phyloP scores from a whole-genome alignment of 352 stramenopile genomes.

The Phytophthora rubi region DNA sequence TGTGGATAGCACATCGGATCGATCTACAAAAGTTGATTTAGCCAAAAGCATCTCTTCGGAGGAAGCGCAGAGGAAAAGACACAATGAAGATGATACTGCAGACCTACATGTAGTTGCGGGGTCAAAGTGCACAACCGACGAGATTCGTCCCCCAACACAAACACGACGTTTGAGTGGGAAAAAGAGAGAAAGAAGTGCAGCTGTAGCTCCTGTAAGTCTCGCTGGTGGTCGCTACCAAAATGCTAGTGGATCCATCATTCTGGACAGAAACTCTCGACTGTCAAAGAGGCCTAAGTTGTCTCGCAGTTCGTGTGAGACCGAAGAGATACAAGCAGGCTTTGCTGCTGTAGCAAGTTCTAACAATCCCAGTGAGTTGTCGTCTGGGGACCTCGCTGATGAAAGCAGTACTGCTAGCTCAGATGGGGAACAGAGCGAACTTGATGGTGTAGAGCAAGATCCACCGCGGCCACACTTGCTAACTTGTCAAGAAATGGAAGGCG shows the following conservation, averaged over 20 bases:
- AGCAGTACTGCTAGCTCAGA: not conserved
- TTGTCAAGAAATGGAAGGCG: not conserved
- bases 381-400: not conserved
- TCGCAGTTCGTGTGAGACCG: not conserved
- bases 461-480: not conserved
- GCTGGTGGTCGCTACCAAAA: not conserved
- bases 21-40: not conserved
- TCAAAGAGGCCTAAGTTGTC: not conserved
- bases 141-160: slow-evolving; percentile 20
- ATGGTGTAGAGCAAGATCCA: not conserved
- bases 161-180: slow-evolving; percentile 3
- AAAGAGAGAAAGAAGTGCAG: not conserved
- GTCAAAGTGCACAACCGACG: slow-evolving; percentile 2
- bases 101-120: not conserved
- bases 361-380: not conserved
- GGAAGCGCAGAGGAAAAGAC: slow-evolving; percentile 16
- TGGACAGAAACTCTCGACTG: not conserved
- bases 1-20: not conserved
- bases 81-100: not conserved
- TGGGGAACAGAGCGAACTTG: not conserved
- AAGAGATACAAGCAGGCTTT: not conserved
- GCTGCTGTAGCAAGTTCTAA: slow-evolving; percentile 1
- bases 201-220: not conserved
- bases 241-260: not conserved
- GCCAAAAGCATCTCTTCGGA: not conserved